phyloP scores from a whole-genome alignment of 805 yeast genomes.

The Starmerella roubikii region DNA sequence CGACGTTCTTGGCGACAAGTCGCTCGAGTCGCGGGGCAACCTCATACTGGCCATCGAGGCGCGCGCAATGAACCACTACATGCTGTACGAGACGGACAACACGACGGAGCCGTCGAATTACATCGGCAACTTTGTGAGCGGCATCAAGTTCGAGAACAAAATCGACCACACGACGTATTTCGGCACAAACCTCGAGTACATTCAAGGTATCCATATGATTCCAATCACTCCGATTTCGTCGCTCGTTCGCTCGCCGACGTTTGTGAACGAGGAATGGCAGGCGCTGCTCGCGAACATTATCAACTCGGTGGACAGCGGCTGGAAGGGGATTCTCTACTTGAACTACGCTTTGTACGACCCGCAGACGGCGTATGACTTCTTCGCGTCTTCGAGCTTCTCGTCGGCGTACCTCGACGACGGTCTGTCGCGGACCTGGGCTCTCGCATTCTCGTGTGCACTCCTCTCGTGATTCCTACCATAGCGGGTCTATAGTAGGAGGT shows the following conservation, averaged over 20 bases:
- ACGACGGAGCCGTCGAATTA: conserved; percentile 38
- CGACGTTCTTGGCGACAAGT: conserved; percentile 36
- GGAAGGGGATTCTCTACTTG: conserved; percentile 55
- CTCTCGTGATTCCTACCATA: no score
- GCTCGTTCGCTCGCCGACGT: conserved; percentile 38
- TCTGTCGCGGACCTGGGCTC: conserved; percentile 70
- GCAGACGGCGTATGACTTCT: conserved; percentile 42
- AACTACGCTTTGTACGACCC: conserved; percentile 65
- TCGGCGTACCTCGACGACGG: conserved; percentile 55
- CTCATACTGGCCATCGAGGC: conserved; percentile 45
- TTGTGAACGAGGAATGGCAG: conserved; percentile 48
- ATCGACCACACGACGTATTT: conserved; percentile 61
- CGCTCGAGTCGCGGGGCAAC: conserved; percentile 42
- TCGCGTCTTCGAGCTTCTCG: conserved; percentile 38
- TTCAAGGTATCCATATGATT: conserved; percentile 69
- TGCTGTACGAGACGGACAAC: conserved; percentile 38
- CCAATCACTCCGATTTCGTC: conserved; percentile 55
- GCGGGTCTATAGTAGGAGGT: no score
- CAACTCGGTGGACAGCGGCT: conserved; percentile 37
- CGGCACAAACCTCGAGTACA: conserved; percentile 46
- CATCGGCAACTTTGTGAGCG: conserved; percentile 47
- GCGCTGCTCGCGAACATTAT: conserved; percentile 32
- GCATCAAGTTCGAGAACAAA: conserved; percentile 60
- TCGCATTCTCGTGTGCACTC: conserved; percentile 44
- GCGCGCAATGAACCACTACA: conserved; percentile 43